Base-by-base conservation (phyloP, 2,329 filamentous ascomycete genomes). In the Trichoderma sp. region DNA sequence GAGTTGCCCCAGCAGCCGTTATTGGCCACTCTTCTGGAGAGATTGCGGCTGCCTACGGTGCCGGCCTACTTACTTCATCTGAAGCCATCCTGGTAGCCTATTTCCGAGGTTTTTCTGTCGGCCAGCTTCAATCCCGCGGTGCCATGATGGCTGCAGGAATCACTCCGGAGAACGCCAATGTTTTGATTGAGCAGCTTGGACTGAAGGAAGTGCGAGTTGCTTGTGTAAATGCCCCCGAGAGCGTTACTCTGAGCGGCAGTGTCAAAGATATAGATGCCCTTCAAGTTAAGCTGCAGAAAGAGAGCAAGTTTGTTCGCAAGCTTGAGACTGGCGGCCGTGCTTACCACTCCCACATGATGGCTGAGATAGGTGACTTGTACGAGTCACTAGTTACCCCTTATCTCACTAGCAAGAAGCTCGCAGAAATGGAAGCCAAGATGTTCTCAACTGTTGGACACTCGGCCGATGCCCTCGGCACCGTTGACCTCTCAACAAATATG, bases 161-260 rank as follows among this genome's bases (percentile, higher is more conserved):
- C 9, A 29, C 53, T 13, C 37, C 54, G 2, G 53, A 58, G 4
- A 17, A n/a, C 4, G 63, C 63, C 15, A 48, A 32, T 17, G 19
- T 2, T 10, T 27, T 66, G 12, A 64, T 64, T 34, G 25, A 56
- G 17, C 25, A 56, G 27, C 61, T 56, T 25, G 25, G 35, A 2
- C 50, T 64, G 2, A 74, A 72, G 0, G 63, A 69, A 29, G 63
- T 75, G 10, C 64, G 52, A 25, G 63, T 76, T 50, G 74, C 74
- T 1, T 71, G 71, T 54, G 69, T 71, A 53, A 76, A 76, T 56
- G 70, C 72, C 1, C 73, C 73, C 1, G 60, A 65, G 3, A 72
- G 70, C n/a, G 69, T 73, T 19, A 76, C 74, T 2, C 50, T 75
- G 5, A 71, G 70, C 3, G 74, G 74, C 10, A 68, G 72, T 25